phyloP scores from a whole-genome alignment of 176 grass and related monocot genomes.

The Eragrostis nindensis region DNA sequence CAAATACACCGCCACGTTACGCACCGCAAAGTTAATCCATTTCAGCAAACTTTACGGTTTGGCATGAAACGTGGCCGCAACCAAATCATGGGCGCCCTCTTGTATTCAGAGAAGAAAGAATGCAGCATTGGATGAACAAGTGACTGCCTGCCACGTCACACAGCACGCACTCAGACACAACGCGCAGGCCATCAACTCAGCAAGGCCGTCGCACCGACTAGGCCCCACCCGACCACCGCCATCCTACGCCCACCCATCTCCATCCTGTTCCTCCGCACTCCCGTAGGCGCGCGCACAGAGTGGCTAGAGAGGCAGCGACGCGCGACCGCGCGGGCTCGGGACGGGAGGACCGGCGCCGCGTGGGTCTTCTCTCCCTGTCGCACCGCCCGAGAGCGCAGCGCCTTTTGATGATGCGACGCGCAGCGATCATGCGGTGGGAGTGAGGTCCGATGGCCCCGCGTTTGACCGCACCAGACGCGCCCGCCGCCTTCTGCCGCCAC shows the following conservation, averaged over 20 bases:
- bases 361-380: neutral
- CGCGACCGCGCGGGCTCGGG: neutral
- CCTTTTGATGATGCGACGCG: slow-evolving; percentile 38
- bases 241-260: neutral
- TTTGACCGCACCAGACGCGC: slow-evolving; percentile 29
- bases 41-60: neutral
- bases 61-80: neutral
- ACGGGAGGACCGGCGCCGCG: slow-evolving; percentile 24
- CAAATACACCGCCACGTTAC: too few relatives aligned
- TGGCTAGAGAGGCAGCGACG: neutral
- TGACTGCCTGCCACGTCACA: neutral
- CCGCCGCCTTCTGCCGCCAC: neutral
- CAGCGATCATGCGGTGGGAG: neutral
- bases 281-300: too few relatives aligned
- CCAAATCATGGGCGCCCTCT: neutral
- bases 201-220: neutral
- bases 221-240: neutral
- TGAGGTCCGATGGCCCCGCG: neutral
- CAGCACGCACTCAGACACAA: too few relatives aligned
- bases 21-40: too few relatives aligned
- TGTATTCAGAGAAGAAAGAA: neutral
- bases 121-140: neutral
- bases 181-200: too few relatives aligned
- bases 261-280: neutral
- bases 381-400: slow-evolving; percentile 25